A percentile compares a stretch with the other conserved stretches of the same genome.
phyloP scores from a whole-genome alignment of 2,329 filamentous ascomycete species.

The Elsinoe perseae region DNA sequence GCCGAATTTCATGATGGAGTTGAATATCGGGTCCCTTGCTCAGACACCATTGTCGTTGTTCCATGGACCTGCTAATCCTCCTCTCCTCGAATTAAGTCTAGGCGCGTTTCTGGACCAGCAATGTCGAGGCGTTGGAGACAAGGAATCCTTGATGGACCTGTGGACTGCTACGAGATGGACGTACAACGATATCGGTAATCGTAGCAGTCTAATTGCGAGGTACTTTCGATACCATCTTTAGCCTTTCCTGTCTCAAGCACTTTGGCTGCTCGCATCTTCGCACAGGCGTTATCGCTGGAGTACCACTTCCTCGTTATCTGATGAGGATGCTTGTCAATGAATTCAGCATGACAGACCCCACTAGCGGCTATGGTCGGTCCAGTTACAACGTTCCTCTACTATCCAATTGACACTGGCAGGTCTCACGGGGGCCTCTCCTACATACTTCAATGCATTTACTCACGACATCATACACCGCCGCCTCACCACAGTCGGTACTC shows the following conservation, averaged over 20 bases:
- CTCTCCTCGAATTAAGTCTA: slow-evolving; percentile 62
- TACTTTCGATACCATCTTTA: slow-evolving; percentile 57
- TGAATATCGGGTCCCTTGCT: neutral
- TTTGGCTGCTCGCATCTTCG: slow-evolving; percentile 48
- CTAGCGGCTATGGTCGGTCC: slow-evolving; percentile 33
- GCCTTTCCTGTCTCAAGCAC: slow-evolving; percentile 39
- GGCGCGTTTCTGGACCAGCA: slow-evolving; percentile 66
- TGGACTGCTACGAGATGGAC: slow-evolving; percentile 71
- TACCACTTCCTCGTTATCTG: slow-evolving; percentile 64
- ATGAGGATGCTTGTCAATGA: slow-evolving; percentile 65
- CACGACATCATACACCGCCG: slow-evolving; percentile 60
- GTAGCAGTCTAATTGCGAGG: slow-evolving; percentile 34
- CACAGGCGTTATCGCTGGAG: slow-evolving; percentile 72
- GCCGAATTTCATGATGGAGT: neutral
- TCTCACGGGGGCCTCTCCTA: slow-evolving; percentile 70
- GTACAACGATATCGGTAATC: slow-evolving; percentile 40
- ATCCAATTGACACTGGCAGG: slow-evolving; percentile 31
- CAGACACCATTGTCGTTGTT: slow-evolving; percentile 49
- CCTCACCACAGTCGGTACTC: slow-evolving; percentile 64
- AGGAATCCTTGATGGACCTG: slow-evolving; percentile 64
- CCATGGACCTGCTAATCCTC: slow-evolving; percentile 60
- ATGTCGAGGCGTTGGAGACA: slow-evolving; percentile 54
- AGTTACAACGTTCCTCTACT: neutral
- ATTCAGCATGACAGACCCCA: slow-evolving; percentile 68
- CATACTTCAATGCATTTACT: slow-evolving; percentile 72